Conservation (phyloP, 805 yeast species). For the Candida yuanshanica region DNA sequence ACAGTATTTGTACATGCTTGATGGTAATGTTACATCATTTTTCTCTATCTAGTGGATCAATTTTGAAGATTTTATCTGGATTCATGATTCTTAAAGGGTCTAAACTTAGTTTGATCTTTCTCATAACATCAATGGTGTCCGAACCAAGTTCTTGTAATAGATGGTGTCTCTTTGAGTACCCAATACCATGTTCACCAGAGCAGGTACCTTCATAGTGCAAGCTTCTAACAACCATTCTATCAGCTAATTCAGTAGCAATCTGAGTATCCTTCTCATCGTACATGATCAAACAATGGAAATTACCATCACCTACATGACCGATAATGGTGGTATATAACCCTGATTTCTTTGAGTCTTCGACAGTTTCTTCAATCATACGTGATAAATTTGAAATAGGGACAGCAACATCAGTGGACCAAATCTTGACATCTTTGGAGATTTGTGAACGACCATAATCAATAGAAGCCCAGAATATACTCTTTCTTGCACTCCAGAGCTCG, state of each 20-base stretch:
- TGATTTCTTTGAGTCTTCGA: constrained; percentile 48
- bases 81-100: constrained; percentile 71
- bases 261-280: constrained; percentile 46
- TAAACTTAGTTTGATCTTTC: constrained; percentile 61
- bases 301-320: constrained; percentile 84
- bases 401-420: constrained; percentile 78
- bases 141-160: constrained; percentile 59
- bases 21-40: background rate
- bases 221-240: constrained; percentile 59
- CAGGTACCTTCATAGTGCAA: constrained; percentile 72
- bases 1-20: background rate
- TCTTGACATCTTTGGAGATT: constrained; percentile 40
- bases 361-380: constrained; percentile 52
- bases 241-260: constrained; percentile 47
- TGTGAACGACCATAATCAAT: constrained; percentile 54
- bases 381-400: constrained; percentile 71
- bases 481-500: constrained; percentile 70
- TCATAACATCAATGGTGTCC: constrained; percentile 64
- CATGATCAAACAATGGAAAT: constrained; percentile 64
- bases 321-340: constrained; percentile 55
- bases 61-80: constrained; percentile 72
- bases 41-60: constrained; percentile 40
- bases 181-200: constrained; percentile 85
- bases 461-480: constrained; percentile 58
- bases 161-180: constrained; percentile 63